A percentile compares a stretch with the other conserved stretches of the same genome.
Evolutionary conservation across 345 rosid genomes (phyloP).

Genomic region (Microthlaspi erraticum): DNA sequence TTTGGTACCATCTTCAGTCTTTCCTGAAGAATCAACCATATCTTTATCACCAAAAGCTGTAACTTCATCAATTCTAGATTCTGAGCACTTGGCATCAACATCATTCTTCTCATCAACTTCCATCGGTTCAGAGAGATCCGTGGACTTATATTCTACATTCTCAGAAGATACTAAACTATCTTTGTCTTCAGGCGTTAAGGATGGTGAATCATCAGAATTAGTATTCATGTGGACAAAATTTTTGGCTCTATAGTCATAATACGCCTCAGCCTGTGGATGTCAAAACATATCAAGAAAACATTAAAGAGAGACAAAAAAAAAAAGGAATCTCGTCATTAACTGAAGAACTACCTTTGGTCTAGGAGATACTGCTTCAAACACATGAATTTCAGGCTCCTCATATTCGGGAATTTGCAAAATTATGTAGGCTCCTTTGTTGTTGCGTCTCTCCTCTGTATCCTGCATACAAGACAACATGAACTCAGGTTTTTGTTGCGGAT

Average conservation of each 20-base stretch:
- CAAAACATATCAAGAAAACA: slow-evolving; percentile 31
- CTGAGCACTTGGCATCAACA: slow-evolving; percentile 27
- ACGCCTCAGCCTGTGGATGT: slow-evolving; percentile 41
- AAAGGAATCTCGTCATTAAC: slow-evolving; percentile 6
- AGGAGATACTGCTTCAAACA: slow-evolving; percentile 45
- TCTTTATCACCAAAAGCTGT: slow-evolving; percentile 28
- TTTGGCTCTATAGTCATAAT: slow-evolving; percentile 37
- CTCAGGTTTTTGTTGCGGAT: slow-evolving; percentile 14
- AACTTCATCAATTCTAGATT: slow-evolving; percentile 34
- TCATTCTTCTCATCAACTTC: no score
- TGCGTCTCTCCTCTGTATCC: slow-evolving; percentile 44
- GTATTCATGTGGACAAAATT: slow-evolving; percentile 26
- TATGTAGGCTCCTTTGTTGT: slow-evolving; percentile 48
- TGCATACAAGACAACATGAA: slow-evolving; percentile 24
- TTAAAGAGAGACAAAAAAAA: slow-evolving; percentile 17
- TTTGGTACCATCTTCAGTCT: slow-evolving; percentile 29
- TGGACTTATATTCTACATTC: slow-evolving; percentile 40
- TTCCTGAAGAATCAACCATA: slow-evolving; percentile 34
- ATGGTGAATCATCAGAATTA: slow-evolving; percentile 33
- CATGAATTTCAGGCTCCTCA: slow-evolving; percentile 45
- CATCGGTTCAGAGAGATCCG: slow-evolving; percentile 31
- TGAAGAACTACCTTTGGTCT: slow-evolving; percentile 45
- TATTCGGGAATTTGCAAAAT: slow-evolving; percentile 41
- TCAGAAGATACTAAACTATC: slow-evolving; percentile 41
- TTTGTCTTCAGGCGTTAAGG: slow-evolving; percentile 31